Evolutionary conservation across 495 filamentous ascomycete genomes (phyloP).

Genomic region (Penicillium angulare): DNA sequence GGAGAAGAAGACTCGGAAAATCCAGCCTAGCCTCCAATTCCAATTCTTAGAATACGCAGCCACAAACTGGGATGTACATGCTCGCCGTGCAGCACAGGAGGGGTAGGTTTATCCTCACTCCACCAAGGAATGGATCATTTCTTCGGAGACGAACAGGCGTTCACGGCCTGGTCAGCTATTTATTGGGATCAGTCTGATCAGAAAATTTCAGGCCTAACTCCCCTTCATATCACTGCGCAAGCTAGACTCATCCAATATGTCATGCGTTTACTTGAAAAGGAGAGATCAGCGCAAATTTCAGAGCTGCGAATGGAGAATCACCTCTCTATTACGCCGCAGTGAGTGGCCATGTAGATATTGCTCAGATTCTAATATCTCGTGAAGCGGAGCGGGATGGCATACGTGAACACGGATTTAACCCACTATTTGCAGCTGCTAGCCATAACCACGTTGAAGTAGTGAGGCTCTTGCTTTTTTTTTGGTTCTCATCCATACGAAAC

Average conservation of each 20-base stretch:
- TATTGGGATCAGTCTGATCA: slow-evolving; percentile 18
- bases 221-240: slow-evolving; percentile 18
- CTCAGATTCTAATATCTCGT: slow-evolving; percentile 20
- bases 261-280: slow-evolving; percentile 10
- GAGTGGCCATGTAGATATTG: slow-evolving; percentile 18
- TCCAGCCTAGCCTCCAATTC: slow-evolving; percentile 6
- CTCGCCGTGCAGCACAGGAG: slow-evolving; percentile 1
- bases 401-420: slow-evolving; percentile 19
- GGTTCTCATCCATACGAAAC: slow-evolving; percentile 30
- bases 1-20: slow-evolving; percentile 5
- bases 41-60: slow-evolving; percentile 25
- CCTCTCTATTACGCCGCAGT: slow-evolving; percentile 28
- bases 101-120: slow-evolving; percentile 7
- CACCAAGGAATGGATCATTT: slow-evolving; percentile 10
- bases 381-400: slow-evolving; percentile 18
- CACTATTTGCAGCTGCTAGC: slow-evolving; percentile 28
- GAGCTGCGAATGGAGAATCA: slow-evolving; percentile 12
- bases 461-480: slow-evolving; percentile 20
- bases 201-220: slow-evolving; percentile 8
- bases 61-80: slow-evolving; percentile 17
- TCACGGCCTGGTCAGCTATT: slow-evolving; percentile 16
- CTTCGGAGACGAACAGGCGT: slow-evolving; percentile 3
- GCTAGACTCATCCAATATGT: slow-evolving; percentile 15
- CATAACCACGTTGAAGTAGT: slow-evolving; percentile 19
- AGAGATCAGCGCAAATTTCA: slow-evolving; percentile 6